Conservation (phyloP, 2,329 filamentous ascomycete species). For the Trichoderma koningiopsis region DNA sequence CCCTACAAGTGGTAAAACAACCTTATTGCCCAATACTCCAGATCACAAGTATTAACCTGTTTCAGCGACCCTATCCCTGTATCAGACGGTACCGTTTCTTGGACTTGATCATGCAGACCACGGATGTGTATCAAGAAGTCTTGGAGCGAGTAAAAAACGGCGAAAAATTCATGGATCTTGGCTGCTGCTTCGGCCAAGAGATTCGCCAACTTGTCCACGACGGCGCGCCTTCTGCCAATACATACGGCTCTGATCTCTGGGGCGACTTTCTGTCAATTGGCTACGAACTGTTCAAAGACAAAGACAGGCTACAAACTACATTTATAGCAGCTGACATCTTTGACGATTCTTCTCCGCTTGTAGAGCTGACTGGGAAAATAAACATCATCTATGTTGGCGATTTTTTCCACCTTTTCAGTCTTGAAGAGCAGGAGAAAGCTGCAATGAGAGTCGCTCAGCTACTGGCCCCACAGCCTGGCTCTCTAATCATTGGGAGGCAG, state of each 20-base stretch:
- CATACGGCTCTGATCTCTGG: conserved; percentile 7
- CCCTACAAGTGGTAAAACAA: neutral
- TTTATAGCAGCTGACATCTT: conserved; percentile 6
- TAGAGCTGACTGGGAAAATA: neutral
- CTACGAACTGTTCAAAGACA: neutral
- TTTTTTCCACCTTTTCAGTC: conserved; percentile 5
- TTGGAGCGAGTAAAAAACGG: neutral
- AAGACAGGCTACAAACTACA: neutral
- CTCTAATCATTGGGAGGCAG: neutral
- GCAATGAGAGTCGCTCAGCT: neutral
- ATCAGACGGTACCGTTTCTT: conserved; percentile 4
- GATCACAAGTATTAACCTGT: neutral
- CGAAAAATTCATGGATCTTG: neutral
- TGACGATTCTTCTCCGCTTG: conserved; percentile 9
- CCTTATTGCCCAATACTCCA: neutral
- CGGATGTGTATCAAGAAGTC: neutral
- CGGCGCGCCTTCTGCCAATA: conserved; percentile 9
- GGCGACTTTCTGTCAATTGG: conserved; percentile 1
- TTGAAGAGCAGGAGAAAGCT: conserved; percentile 5
- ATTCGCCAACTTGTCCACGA: conserved; percentile 7
- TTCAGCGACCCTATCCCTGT: neutral
- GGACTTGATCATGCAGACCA: neutral
- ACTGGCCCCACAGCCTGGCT: neutral
- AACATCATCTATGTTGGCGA: conserved; percentile 1
- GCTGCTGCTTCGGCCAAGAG: conserved; percentile 3